Base-by-base conservation (phyloP, 2,329 filamentous ascomycete species). In the Paraconiothyrium brasiliense region DNA sequence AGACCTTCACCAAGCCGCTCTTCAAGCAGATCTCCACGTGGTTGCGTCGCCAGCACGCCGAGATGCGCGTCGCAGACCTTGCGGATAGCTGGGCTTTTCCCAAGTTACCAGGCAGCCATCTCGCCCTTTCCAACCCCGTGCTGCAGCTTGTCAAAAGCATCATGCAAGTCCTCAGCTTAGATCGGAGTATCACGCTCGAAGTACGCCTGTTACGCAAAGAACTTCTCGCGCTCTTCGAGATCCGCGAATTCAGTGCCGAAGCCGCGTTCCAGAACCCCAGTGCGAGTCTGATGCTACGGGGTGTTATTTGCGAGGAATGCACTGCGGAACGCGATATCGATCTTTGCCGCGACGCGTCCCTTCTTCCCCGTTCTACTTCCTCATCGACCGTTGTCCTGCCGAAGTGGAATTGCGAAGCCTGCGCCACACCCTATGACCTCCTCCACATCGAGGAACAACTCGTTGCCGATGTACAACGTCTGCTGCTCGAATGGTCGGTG, bases 121-220 rank as follows among this genome's bases (percentile, higher is more conserved):
- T 88, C 14, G 81, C 83, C 22, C 79, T 84, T 3, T 75, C 57
- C 43, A 94, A 95, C 71, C 92, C 94, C 0, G 89, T 93, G 0
- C 86, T 99, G 0, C 94, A 98, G 78, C 87, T 99, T 3, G 93
- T 97, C 70, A 99, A 98, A 79, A 88, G 87, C 20, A 86, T 99
- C 47, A 96, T 96, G 89, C 94, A 98, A 76, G 91, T 99, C 10
- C 84, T 99, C 5, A 92, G 89, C 37, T 86, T 99, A 0, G 95
- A 97, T 80, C 95, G 94, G 78, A 92, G 92, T 69, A 95, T 97
- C 70, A 90, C 89, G 0, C 87, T 97, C 51, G 94, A 98, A 79
- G 93, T 93, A 2, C 89, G 95, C 6, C 84, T 97, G 1, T 85
- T 99, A 0, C 89, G 96, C 57, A 96, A 96, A 70, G 94, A 98